These are phyloP conservation scores for Funneliformis mosseae DNA, from an alignment of 192 early-diverging fungal species.

Conservation along the genomic window DNA sequence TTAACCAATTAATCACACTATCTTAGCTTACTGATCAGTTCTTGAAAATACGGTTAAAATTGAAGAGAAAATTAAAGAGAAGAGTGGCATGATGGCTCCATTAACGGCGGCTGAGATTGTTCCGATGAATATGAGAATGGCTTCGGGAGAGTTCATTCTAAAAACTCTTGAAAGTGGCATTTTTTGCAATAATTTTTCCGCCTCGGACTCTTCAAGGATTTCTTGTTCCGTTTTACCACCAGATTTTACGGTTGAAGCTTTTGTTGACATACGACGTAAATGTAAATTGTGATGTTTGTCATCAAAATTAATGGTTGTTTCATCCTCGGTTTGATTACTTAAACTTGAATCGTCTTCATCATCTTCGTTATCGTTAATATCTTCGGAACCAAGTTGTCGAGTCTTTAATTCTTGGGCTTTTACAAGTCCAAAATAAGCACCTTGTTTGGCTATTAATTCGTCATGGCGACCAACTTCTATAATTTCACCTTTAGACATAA, in stretches of 20 bases:
- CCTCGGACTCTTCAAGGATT: slow-evolving; percentile 42
- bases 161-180: slow-evolving; percentile 60
- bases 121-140: slow-evolving; percentile 57
- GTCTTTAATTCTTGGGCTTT: slow-evolving; percentile 60
- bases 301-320: slow-evolving; percentile 39
- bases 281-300: slow-evolving; percentile 36
- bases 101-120: slow-evolving; percentile 61
- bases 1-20: slow-evolving; percentile 51
- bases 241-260: slow-evolving; percentile 51
- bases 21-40: slow-evolving; percentile 1
- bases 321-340: slow-evolving; percentile 33
- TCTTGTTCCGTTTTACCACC: slow-evolving; percentile 45
- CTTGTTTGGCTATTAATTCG: slow-evolving; percentile 46
- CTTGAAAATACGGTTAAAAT: slow-evolving; percentile 8
- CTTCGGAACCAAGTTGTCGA: slow-evolving; percentile 5
- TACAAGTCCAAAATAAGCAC: slow-evolving; percentile 58
- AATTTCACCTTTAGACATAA: slow-evolving; percentile 6
- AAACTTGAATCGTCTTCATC: slow-evolving; percentile 28
- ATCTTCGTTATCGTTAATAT: slow-evolving; percentile 30
- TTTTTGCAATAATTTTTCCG: slow-evolving; percentile 45
- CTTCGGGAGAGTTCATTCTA: slow-evolving; percentile 57
- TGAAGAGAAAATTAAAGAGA: slow-evolving; percentile 64
- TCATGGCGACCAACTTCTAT: slow-evolving; percentile 48
- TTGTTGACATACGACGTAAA: slow-evolving; percentile 43
- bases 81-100: slow-evolving; percentile 78